Evolutionary conservation across 352 stramenopile genomes (phyloP).

Genomic region (Globisporangium barbulae): DNA sequence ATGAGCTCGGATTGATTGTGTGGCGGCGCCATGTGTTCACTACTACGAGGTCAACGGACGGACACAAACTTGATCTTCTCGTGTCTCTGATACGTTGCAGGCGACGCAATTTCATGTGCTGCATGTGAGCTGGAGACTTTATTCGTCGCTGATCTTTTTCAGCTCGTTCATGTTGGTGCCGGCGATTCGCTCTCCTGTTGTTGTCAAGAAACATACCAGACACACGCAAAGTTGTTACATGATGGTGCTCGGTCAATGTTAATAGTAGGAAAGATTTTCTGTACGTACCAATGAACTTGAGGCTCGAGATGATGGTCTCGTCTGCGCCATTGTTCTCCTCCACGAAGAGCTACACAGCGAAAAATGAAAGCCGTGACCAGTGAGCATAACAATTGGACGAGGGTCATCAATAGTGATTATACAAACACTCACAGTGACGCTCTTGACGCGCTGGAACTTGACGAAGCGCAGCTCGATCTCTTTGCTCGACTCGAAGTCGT

Average conservation of each 20-base stretch:
- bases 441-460: constrained; percentile 80
- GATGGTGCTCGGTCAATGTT: neutral
- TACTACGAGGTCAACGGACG: neutral
- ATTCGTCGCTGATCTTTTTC: constrained; percentile 81
- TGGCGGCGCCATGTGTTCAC: neutral
- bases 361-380: neutral
- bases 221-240: neutral
- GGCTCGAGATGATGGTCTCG: constrained; percentile 24
- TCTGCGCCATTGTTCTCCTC: constrained; percentile 30
- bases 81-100: neutral
- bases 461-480: constrained; percentile 77
- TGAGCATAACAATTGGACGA: neutral
- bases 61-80: neutral
- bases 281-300: constrained; percentile 13
- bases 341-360: constrained; percentile 16
- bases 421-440: constrained; percentile 39
- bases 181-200: constrained; percentile 56
- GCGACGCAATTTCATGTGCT: neutral
- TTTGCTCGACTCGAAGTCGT: constrained; percentile 46
- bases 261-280: neutral
- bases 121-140: constrained; percentile 16
- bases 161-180: constrained; percentile 87
- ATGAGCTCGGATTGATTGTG: neutral
- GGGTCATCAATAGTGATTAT: neutral
- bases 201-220: neutral